Evolutionary conservation across 75 land plant genomes (phyloP).

Genomic region (Sequoia sempervirens): DNA sequence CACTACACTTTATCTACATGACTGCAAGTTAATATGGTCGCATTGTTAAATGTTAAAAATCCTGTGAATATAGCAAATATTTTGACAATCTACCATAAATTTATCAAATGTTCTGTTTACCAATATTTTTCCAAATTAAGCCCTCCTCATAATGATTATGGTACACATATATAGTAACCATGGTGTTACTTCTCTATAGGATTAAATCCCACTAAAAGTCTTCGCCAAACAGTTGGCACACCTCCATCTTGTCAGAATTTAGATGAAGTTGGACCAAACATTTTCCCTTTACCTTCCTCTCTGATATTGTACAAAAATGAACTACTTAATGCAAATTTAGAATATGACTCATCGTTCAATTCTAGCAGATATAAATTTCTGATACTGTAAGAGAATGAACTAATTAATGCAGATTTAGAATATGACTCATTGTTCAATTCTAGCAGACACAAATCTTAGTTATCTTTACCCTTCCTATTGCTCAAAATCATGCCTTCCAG

Average conservation of each 20-base stretch:
- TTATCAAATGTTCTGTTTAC: neutral
- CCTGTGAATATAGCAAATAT: neutral
- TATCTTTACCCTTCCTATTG: neutral
- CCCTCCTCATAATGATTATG: neutral
- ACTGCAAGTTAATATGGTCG: neutral
- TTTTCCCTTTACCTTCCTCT: neutral
- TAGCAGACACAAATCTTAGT: neutral
- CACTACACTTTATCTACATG: neutral
- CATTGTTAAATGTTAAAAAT: neutral
- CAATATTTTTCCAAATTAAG: neutral
- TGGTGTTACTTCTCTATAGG: neutral
- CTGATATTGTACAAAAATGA: neutral
- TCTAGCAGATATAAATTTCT: neutral
- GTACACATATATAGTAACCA: neutral
- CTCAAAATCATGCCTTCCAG: neutral
- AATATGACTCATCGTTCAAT: neutral
- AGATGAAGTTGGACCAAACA: neutral
- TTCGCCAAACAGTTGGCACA: neutral
- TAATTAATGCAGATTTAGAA: neutral
- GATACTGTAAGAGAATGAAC: neutral
- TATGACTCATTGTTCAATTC: neutral
- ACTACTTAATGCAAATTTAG: neutral
- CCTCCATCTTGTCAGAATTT: neutral
- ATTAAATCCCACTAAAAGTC: neutral
- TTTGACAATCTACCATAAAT: neutral